Evolutionary conservation across 2,329 filamentous ascomycete species (phyloP), one percentile per base, ranked within the genome.

Genomic region (Curvularia sp.): DNA sequence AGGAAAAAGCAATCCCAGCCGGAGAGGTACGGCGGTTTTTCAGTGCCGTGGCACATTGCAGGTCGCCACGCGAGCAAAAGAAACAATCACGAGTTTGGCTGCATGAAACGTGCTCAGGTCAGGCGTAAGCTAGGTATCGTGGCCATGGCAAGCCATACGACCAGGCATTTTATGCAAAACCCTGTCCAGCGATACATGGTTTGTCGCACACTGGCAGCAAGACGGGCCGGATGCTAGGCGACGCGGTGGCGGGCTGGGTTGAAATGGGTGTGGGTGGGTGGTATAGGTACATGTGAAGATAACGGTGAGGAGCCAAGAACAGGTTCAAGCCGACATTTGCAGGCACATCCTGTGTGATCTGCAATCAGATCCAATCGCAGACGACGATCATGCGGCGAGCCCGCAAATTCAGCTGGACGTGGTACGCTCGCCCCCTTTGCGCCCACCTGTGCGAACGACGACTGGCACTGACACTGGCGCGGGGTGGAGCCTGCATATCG

Each of bases 351-450:
- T 27, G 47, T 5, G 21, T 38, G 47, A 49, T 49, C 32, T 39
- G 32, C 47, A 27, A 39, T 28, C 15, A 10, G 34, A 27, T 36
- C 49, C 54, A 57, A 57, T 55, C 28, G 42, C 27, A 56, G 19
- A 6, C 28, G 34, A 12, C 10, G 53, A 43, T 34, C 2, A 43
- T 34, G 53, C 43, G 39, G 46, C 46, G 32, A 46, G 39, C 25
- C 18, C 23, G 36, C 43, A 18, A 18, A 43, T 41, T 49, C 55
- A 57, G 50, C 50, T 57, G 49, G 55, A 45, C 28, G 45, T 43
- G 23, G 41, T 57, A 49, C 55, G 32, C 49, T 49, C 41, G 49
- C 53, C 53, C 54, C 42, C 50, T 54, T 57, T 54, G 43, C 55
- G 45, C 45, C 43, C 30, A 57, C 25, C 27, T 38, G 23, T 38